Evolutionary conservation across 2,329 filamentous ascomycete species (phyloP), one percentile per base, ranked within the genome.

Genomic region (Geoglossum cookeanum): DNA sequence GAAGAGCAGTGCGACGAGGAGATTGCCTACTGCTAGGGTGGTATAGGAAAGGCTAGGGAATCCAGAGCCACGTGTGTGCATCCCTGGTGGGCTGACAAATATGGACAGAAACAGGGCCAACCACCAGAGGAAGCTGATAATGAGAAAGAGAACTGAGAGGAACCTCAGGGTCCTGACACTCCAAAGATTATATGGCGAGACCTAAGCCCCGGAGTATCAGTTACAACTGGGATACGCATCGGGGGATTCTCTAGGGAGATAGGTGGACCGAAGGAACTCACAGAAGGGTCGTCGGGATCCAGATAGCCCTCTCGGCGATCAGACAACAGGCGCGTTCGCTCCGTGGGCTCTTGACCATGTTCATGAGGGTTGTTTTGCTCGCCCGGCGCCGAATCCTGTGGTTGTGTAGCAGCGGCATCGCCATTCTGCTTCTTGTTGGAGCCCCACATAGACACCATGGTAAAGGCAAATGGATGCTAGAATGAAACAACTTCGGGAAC

Each of bases 151-250:
- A 57, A 94, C 75, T 4, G 88, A 91, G 60, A 92, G 69, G 66
- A 83, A 87, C 66, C 89, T 81, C 57, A 92, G 75, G 52, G 85
- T 79, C 17, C 92, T 84, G 55, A 98, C 85, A 59, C 81, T 87
- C 84, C 89, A 95, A 42, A 97, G 79, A 64, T 98, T 98, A 72
- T 96, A 96, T 0, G 92, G 92, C 2, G 88, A 87, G 29, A 87
- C 83, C 75, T 72, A 59, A 59, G 52, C 15, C 32, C n/a, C 39
- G n/a, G n/a, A 13, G 15, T 44, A 44, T 33, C n/a, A 35, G 45
- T 35, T 45, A 5, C 13, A 27, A 30, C 5, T 32, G 13, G 42
- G 17, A 3, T 44, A 32, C 32, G 9, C 22, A 6, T 37, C 55
- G 39, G 39, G 35, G 29, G 15, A 49, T 27, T 29, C 55, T 30